Evolutionary conservation across 2,329 filamentous ascomycete genomes (phyloP).

Genomic region (Aureobasidium leucospermi): DNA sequence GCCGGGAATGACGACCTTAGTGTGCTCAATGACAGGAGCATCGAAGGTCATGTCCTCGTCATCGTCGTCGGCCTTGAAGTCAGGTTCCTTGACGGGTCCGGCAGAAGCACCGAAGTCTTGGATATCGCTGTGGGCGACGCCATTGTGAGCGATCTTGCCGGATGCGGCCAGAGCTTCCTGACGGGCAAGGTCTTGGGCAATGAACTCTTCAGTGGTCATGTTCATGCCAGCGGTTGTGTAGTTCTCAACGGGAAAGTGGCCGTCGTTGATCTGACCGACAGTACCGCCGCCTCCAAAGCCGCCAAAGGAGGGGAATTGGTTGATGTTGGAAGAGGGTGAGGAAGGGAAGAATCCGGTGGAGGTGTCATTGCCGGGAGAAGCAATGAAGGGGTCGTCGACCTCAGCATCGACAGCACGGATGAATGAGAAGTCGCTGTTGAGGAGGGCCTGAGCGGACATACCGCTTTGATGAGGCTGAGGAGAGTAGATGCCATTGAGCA

Average conservation of each 20-base stretch:
- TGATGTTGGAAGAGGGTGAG: neutral
- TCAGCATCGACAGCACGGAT: neutral
- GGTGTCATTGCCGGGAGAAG: neutral
- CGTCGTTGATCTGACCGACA: too few relatives aligned
- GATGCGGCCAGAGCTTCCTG: too few relatives aligned
- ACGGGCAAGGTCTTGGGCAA: too few relatives aligned
- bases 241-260: too few relatives aligned
- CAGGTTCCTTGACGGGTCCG: neutral
- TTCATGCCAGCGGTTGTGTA: too few relatives aligned
- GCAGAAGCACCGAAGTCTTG: neutral
- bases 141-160: too few relatives aligned
- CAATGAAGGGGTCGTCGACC: neutral
- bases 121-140: too few relatives aligned
- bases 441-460: too few relatives aligned
- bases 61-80: neutral
- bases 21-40: neutral
- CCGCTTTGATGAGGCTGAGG: neutral
- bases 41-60: neutral
- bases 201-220: too few relatives aligned
- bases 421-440: too few relatives aligned
- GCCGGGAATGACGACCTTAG: neutral
- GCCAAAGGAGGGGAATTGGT: neutral
- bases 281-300: neutral
- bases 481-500: neutral
- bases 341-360: neutral